Percentiles rank a stretch among this genome's conserved stretches.
Conservation (phyloP, 257 asterid genomes). For the Nicotiana noctiflora region DNA sequence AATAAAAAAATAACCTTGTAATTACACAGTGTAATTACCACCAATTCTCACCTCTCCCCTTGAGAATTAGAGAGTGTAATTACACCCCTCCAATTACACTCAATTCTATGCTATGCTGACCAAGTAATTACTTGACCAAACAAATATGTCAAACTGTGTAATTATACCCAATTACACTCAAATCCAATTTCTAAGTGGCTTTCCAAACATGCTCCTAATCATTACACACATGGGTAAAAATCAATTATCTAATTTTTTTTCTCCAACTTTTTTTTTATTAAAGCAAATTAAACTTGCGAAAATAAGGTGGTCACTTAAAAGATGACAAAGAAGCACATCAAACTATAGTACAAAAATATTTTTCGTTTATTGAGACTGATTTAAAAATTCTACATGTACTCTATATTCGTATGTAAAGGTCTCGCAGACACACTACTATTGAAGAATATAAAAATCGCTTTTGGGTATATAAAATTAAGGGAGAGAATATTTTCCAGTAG, state of each 20-base stretch:
- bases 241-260: background rate
- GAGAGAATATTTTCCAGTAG: slow-evolving; percentile 1
- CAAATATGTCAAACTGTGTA: too few species aligned
- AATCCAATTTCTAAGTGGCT: too few species aligned
- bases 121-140: too few species aligned
- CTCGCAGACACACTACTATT: background rate
- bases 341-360: background rate
- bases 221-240: slow-evolving; percentile 12
- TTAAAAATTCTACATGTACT: background rate
- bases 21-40: too few species aligned
- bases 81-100: too few species aligned
- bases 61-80: too few species aligned
- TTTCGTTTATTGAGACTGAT: background rate
- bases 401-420: background rate
- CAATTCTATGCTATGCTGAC: too few species aligned
- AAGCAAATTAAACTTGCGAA: background rate
- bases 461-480: background rate
- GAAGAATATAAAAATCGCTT: background rate
- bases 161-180: too few species aligned
- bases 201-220: too few species aligned
- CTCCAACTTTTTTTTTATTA: too few species aligned
- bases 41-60: too few species aligned
- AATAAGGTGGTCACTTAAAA: background rate
- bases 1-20: too few species aligned
- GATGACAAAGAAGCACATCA: slow-evolving; percentile 4